Evolutionary conservation across 371 early-diverging fungal species (phyloP), one percentile per base, ranked within the genome.

Genomic region (Rhizopus arrhizus): DNA sequence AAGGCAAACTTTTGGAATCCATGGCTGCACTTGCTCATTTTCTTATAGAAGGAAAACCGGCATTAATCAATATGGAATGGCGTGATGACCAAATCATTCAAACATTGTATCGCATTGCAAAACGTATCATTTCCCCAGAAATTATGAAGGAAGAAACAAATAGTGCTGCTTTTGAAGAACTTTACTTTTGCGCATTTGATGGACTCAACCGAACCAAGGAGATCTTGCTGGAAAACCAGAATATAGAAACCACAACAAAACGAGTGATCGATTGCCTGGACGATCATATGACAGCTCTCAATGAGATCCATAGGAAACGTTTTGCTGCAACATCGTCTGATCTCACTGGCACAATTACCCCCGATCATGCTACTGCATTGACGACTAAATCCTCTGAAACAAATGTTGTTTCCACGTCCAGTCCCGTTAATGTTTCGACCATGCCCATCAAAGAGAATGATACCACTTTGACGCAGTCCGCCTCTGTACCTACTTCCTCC

Each of bases 21-120:
- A 12, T 57, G 35, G 66, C 61, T 57, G 66, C 61, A 9, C 54
- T 61, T 46, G 61, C 54, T 22, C 66, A 60, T 53, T 61, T 67
- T 59, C 54, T 59, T 62, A 52, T 53, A 34, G 51, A 62, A 52
- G 36, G 50, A 56, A 46, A 62, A 41, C 31, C 50, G n/a, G 55
- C 68, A 53, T 57, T 56, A 40, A 52, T 58, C 13, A 42, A 45
- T 45, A 59, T 62, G n/a, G 55, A 56, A 48, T 22, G 55, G 41
- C 49, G 40, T 47, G 58, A 62, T 48, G 63, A 67, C 36, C 10
- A 34, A 62, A 66, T 59, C 13, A 47, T 61, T 49, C 55, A 49
- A 41, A 41, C 31, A 35, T 45, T 66, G n/a, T 66, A 66, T 43
- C 11, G 32, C 43, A 66, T 66, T 59, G 66, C 56, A 33, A 58